Conservation (phyloP, 345 rosid genomes). For the Salix caprea region DNA sequence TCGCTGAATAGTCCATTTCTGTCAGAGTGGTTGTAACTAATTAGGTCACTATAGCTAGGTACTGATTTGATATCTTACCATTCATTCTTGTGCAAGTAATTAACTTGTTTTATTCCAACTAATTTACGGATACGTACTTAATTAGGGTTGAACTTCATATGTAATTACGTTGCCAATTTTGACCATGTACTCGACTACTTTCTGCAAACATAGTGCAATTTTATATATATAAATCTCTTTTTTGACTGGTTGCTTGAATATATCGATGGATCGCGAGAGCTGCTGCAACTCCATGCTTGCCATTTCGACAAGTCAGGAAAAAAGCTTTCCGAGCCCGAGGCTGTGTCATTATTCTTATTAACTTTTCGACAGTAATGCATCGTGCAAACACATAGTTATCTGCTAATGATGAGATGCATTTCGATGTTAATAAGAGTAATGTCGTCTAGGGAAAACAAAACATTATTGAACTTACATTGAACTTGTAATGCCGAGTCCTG, state of each 20-base stretch:
- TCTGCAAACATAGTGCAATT: not conserved
- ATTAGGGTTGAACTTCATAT: not conserved
- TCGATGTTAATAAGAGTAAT: not conserved
- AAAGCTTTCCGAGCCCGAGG: not conserved
- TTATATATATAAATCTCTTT: too few species aligned
- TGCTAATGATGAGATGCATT: not conserved
- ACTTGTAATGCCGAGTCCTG: conserved; percentile 36
- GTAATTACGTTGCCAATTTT: not conserved
- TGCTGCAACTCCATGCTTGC: not conserved
- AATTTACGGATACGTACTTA: not conserved
- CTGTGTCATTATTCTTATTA: not conserved
- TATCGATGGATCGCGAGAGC: not conserved
- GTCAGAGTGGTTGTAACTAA: not conserved
- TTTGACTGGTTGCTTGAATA: not conserved
- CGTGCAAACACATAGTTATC: not conserved
- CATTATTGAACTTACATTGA: conserved; percentile 25
- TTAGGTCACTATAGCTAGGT: not conserved
- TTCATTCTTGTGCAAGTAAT: not conserved
- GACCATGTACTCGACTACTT: not conserved
- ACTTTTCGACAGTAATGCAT: too few species aligned
- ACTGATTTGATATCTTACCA: not conserved
- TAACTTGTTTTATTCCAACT: too few species aligned
- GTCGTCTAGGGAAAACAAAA: not conserved
- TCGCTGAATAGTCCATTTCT: not conserved
- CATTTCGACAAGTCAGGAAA: not conserved